Evolutionary conservation across 331 rosid genomes (phyloP), one percentile per base, ranked within the genome.

Genomic region (Malus hybrid): DNA sequence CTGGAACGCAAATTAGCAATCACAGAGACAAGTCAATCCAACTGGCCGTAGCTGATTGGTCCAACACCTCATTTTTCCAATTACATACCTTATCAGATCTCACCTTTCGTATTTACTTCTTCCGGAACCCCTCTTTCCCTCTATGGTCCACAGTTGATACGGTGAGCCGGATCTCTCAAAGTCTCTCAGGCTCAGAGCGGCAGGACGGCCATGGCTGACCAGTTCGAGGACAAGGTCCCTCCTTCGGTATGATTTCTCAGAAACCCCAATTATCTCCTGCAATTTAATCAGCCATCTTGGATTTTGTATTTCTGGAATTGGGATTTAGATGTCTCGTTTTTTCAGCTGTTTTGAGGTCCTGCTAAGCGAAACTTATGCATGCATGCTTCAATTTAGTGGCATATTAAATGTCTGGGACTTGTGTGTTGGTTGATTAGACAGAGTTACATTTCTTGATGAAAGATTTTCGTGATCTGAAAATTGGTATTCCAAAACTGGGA

Each of bases 151-250:
- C 12, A 9, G 12, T 57, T 44, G 77, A 44, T 24, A 19, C 46
- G 4, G 20, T 6, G 70, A 73, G 48, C 70, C 78, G 70, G 70
- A 63, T 86, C 84, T 79, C 67, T 78, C 69, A 24, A 28, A 52
- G 57, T 52, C 18, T 69, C 72, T 74, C 80, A 33, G 75, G 64
- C 76, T 48, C 46, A 12, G 70, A 74, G 39, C 77, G 28, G n/a
- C 60, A 65, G 29, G 18, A 66, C 79, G 44, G 68, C 89, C 84
- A 93, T 93, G 98, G 94, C 86, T 32, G 96, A 92, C 57, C 88
- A 89, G 6, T 86, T 87, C 75, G 68, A 74, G 18, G 89, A 86
- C 67, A 81, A 84, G 70, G 92, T 88, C 5, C 96, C 93, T 63
- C 92, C 93, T 27, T 77, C 75, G 92, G 46, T 39, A 39, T 39